Evolutionary conservation across 371 early-diverging fungal genomes (phyloP).

Genomic region (Mucor racemosus): DNA sequence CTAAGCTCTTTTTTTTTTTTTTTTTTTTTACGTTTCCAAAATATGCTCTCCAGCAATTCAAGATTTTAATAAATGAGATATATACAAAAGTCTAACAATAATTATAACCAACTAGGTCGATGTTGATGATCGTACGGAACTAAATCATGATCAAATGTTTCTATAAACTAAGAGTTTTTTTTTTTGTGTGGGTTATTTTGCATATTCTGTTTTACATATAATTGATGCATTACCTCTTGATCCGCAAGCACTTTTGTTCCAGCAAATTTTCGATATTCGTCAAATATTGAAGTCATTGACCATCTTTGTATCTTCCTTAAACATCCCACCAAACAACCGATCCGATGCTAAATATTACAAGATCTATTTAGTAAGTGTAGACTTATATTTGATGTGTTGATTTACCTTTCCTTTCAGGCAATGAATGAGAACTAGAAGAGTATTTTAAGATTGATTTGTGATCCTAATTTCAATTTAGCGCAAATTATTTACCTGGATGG

Average conservation of each 20-base stretch:
- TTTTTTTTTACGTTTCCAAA: too few species aligned
- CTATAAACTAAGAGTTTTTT: constrained; percentile 62
- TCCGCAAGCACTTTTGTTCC: constrained; percentile 91
- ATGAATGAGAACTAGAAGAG: constrained; percentile 73
- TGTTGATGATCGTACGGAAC: constrained; percentile 58
- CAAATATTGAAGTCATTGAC: constrained; percentile 95
- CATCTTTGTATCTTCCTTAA: constrained; percentile 91
- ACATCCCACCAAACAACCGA: constrained; percentile 94
- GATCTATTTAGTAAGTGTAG: too few species aligned
- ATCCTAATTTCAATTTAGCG: neutral
- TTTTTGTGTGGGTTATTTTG: neutral
- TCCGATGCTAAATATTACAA: constrained; percentile 70
- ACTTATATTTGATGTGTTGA: neutral
- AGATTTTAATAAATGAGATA: too few species aligned
- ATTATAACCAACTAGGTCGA: constrained; percentile 60
- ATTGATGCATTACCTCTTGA: constrained; percentile 74
- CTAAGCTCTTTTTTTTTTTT: too few species aligned
- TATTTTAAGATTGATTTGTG: neutral
- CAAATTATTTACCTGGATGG: constrained; percentile 65
- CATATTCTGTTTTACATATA: neutral
- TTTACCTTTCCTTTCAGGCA: constrained; percentile 92
- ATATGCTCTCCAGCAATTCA: too few species aligned
- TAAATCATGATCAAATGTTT: constrained; percentile 65
- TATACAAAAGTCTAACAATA: neutral
- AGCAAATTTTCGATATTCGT: constrained; percentile 93